Evolutionary conservation across 2,329 filamentous ascomycete genomes (phyloP).

Genomic region (Botrytis hyacinthi): DNA sequence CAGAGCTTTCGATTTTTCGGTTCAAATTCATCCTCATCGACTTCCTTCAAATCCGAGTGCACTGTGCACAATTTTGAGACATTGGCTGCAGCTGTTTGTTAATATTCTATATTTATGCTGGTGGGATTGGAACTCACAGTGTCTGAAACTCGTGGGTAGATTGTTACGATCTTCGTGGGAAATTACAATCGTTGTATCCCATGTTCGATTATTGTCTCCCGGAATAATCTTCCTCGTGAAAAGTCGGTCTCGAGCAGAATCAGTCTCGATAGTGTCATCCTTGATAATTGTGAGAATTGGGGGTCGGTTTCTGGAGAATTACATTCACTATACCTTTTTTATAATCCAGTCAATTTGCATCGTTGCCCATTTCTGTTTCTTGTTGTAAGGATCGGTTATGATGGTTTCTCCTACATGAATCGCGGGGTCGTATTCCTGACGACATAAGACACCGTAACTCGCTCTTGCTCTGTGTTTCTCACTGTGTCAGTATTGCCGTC

Average conservation of each 20-base stretch:
- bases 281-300: constrained; percentile 25
- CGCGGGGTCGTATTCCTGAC: constrained; percentile 41
- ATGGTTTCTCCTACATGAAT: constrained; percentile 42
- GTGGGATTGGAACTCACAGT: constrained; percentile 37
- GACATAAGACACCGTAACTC: constrained; percentile 45
- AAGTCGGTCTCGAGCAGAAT: constrained; percentile 32
- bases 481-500: not conserved
- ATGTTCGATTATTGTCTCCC: constrained; percentile 40
- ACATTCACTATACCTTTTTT: constrained; percentile 36
- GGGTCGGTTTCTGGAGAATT: not conserved
- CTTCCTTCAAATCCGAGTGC: constrained; percentile 43
- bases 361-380: constrained; percentile 41
- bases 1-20: constrained; percentile 42
- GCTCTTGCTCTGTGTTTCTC: constrained; percentile 38
- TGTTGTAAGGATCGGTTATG: constrained; percentile 39
- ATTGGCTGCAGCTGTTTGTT: constrained; percentile 35
- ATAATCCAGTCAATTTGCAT: constrained; percentile 47
- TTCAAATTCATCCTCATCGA: constrained; percentile 43
- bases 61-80: constrained; percentile 43
- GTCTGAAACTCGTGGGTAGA: constrained; percentile 42
- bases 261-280: constrained; percentile 44
- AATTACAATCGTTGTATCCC: constrained; percentile 43
- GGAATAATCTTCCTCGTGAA: constrained; percentile 39
- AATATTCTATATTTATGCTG: not conserved
- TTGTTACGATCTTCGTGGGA: constrained; percentile 42